Base-by-base conservation (phyloP, 176 grass and related monocot genomes). In the Eremochloa ophiuroides region DNA sequence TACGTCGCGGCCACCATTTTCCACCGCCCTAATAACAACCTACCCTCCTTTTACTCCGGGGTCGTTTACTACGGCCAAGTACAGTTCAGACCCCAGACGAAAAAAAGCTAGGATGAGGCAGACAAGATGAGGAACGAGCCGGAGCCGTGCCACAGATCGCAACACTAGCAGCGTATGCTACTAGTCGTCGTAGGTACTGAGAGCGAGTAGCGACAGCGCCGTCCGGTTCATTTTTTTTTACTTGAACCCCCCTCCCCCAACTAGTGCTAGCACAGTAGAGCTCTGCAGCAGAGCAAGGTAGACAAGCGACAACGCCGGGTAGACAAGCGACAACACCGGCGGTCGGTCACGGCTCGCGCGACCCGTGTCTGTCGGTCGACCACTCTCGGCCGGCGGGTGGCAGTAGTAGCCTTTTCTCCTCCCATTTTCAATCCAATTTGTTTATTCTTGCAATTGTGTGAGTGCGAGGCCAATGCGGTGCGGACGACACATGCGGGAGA, bases 341-440 rank as follows among this genome's bases (percentile, higher is more conserved):
- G 75, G 86, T 29, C 75, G 86, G 81, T 78, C 80, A 83, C 74
- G 79, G 56, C 79, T 69, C 79, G 23, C 79, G 23, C 65, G 66
- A 82, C 73, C 66, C 53, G 18, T 87, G 85, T 83, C 79, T 23
- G 80, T 60, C 58, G 58, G 58, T 61, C 25, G 58, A 14, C 58
- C 58, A 61, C 58, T 61, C 56, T 10, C 58, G 58, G 58, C 58
- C 58, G 53, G 53, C 53, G 53, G n/a, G n/a, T n/a, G n/a, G n/a
- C n/a, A n/a, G n/a, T n/a, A n/a, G n/a, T n/a, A n/a, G n/a, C n/a
- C n/a, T n/a, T n/a, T n/a, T 12, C 48, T 2, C 7, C 7, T 58
- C 39, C 10, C 0, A 20, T 20, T 51, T 56, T 25, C 22, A 23
- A 56, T 11, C 53, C 53, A 4, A 25, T 43, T 10, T 48, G 7